These are phyloP conservation scores for Kodamaea sp. DNA, from an alignment of 1,139 yeast genomes.

Conservation along the genomic window DNA sequence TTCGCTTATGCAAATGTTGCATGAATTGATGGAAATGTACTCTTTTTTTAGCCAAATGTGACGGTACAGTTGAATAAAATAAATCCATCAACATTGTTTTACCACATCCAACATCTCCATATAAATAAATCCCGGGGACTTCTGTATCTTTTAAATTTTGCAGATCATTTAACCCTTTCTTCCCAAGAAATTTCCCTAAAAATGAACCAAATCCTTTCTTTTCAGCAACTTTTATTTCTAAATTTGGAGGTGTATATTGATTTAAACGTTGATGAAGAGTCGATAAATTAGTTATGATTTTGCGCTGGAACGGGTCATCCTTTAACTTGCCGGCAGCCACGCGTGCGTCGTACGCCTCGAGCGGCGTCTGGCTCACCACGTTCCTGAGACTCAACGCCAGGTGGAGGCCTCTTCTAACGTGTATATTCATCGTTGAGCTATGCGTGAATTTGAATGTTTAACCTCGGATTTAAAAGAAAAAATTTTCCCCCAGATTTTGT, in stretches of 20 bases:
- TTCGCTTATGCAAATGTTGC: conserved; percentile 87
- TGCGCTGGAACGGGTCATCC: conserved; percentile 67
- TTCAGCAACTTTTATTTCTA: conserved; percentile 45
- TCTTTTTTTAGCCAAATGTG: conserved; percentile 69
- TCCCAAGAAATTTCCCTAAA: conserved; percentile 18
- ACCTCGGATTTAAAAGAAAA: neutral
- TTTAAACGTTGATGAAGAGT: conserved; percentile 46
- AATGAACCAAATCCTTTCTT: conserved; percentile 37
- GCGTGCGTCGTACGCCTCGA: conserved; percentile 57
- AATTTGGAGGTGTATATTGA: conserved; percentile 53
- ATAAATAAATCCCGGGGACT: conserved; percentile 80
- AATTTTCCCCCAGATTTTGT: conserved; percentile 2
- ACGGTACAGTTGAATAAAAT: conserved; percentile 79
- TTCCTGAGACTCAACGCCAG: neutral
- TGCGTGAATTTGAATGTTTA: too few species aligned
- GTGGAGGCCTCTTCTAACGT: conserved; percentile 1
- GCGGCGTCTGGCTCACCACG: conserved; percentile 30
- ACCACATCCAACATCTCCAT: conserved; percentile 98
- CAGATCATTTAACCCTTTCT: conserved; percentile 4
- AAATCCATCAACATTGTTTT: conserved; percentile 98
- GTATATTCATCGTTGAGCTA: too few species aligned
- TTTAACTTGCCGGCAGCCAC: conserved; percentile 51
- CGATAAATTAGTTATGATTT: conserved; percentile 54
- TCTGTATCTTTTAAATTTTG: conserved; percentile 21
- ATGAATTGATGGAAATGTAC: conserved; percentile 95